phyloP scores from a whole-genome alignment of 306 rosid genomes.

The Cyclanthera cordifolia region DNA sequence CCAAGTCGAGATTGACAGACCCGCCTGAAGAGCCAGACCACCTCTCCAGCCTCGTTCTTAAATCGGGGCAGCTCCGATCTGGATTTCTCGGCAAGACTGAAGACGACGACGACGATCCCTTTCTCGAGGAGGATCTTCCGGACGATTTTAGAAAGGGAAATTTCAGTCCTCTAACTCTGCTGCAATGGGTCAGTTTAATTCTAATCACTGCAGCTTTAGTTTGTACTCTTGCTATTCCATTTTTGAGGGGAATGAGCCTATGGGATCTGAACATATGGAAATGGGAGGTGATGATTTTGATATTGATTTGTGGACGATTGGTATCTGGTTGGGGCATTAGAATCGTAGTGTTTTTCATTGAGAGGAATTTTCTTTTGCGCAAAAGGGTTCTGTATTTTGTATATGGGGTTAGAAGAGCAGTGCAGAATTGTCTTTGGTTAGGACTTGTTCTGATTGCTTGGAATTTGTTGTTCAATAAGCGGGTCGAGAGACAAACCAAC shows the following conservation, averaged over 20 bases:
- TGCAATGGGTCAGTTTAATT: constrained; percentile 65
- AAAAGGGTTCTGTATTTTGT: constrained; percentile 72
- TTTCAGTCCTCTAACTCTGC: constrained; percentile 28
- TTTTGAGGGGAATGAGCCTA: constrained; percentile 25
- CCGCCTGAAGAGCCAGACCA: constrained; percentile 35
- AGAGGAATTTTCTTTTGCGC: constrained; percentile 62
- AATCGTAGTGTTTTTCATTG: constrained; percentile 47
- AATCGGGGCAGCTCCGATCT: constrained; percentile 48
- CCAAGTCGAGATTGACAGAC: constrained; percentile 42
- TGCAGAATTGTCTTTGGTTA: constrained; percentile 67
- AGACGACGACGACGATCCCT: constrained; percentile 71
- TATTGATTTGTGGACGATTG: constrained; percentile 66
- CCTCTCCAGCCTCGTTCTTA: constrained; percentile 24
- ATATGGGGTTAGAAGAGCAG: constrained; percentile 60
- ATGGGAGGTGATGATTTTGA: constrained; percentile 70
- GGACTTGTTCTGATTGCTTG: constrained; percentile 70
- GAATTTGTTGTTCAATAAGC: constrained; percentile 56
- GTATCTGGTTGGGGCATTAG: constrained; percentile 71
- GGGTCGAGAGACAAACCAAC: constrained; percentile 44
- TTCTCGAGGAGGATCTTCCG: constrained; percentile 60
- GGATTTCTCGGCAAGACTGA: constrained; percentile 30
- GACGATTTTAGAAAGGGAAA: constrained; percentile 31
- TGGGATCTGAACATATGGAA: constrained; percentile 66
- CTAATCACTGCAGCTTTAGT: constrained; percentile 34
- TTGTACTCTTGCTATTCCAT: constrained; percentile 34